Percentiles rank a stretch among this genome's conserved stretches.
These are phyloP conservation scores for Geotrichum europaeum DNA, from an alignment of 1,139 yeast genomes.

Conservation along the genomic window DNA sequence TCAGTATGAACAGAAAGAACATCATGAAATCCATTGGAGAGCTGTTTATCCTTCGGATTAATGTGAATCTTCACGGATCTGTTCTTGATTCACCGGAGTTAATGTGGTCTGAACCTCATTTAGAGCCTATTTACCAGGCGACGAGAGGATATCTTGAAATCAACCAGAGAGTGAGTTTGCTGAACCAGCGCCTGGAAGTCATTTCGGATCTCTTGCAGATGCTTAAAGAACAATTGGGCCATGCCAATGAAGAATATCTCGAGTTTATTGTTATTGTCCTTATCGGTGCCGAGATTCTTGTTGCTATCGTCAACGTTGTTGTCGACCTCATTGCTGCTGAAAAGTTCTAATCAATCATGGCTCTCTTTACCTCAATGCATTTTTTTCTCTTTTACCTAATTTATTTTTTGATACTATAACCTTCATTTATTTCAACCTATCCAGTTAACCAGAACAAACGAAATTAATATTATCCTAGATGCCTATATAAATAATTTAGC, in stretches of 20 bases:
- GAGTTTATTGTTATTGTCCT: constrained; percentile 90
- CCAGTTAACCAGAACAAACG: neutral
- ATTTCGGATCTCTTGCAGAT: constrained; percentile 87
- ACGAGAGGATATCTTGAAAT: constrained; percentile 91
- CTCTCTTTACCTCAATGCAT: neutral
- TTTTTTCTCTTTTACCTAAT: neutral
- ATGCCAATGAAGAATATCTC: constrained; percentile 75
- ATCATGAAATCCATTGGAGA: constrained; percentile 97
- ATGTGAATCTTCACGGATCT: constrained; percentile 85
- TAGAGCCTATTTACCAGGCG: constrained; percentile 95
- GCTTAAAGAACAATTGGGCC: constrained; percentile 95
- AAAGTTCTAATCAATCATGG: neutral
- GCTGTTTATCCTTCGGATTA: constrained; percentile 76
- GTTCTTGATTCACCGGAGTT: constrained; percentile 93
- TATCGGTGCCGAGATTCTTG: constrained; percentile 86
- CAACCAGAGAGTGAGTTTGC: constrained; percentile 80
- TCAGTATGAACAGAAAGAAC: constrained; percentile 87
- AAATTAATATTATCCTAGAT: neutral
- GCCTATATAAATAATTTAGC: neutral
- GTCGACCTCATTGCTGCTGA: constrained; percentile 14
- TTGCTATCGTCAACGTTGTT: constrained; percentile 64
- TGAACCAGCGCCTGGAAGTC: constrained; percentile 89
- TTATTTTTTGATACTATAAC: neutral
- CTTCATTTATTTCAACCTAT: neutral
- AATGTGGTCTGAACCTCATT: constrained; percentile 98